Evolutionary conservation across 441 rosid species (phyloP).

Genomic region (Macaranga tanarius): DNA sequence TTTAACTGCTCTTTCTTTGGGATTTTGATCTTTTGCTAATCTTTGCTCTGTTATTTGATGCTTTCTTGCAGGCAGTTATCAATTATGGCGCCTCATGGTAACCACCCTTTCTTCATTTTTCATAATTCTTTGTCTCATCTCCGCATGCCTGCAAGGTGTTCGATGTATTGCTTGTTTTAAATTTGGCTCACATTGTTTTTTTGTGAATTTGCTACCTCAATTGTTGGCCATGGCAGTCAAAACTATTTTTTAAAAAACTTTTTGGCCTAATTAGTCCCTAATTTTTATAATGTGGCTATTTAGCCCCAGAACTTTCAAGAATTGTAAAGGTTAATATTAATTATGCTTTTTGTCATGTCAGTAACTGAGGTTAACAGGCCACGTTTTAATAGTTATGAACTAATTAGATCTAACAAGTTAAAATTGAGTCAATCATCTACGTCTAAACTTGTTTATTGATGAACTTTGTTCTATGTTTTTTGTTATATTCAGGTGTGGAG

Average conservation of each 20-base stretch:
- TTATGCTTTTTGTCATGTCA: too few relatives aligned
- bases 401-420: too few relatives aligned
- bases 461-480: not conserved
- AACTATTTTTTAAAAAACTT: too few relatives aligned
- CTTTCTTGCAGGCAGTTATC: slow-evolving; percentile 58
- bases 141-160: slow-evolving; percentile 43
- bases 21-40: not conserved
- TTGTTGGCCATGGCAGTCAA: too few relatives aligned
- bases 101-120: not conserved
- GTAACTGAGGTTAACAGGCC: too few relatives aligned
- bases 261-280: too few relatives aligned
- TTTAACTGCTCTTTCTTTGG: not conserved
- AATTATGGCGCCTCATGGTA: slow-evolving; percentile 89
- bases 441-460: too few relatives aligned
- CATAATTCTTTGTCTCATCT: not conserved
- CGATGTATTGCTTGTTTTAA: slow-evolving; percentile 36
- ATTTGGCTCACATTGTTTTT: not conserved
- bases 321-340: too few relatives aligned
- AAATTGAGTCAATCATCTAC: too few relatives aligned
- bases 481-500: slow-evolving; percentile 65
- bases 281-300: too few relatives aligned
- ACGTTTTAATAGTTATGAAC: too few relatives aligned
- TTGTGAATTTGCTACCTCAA: not conserved
- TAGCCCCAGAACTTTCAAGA: too few relatives aligned
- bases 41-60: slow-evolving; percentile 11